Percentiles rank a stretch among this genome's conserved stretches.
These are phyloP conservation scores for Exobasidium rhododendri DNA, from an alignment of 1,284 basidiomycete species.

Conservation along the genomic window DNA sequence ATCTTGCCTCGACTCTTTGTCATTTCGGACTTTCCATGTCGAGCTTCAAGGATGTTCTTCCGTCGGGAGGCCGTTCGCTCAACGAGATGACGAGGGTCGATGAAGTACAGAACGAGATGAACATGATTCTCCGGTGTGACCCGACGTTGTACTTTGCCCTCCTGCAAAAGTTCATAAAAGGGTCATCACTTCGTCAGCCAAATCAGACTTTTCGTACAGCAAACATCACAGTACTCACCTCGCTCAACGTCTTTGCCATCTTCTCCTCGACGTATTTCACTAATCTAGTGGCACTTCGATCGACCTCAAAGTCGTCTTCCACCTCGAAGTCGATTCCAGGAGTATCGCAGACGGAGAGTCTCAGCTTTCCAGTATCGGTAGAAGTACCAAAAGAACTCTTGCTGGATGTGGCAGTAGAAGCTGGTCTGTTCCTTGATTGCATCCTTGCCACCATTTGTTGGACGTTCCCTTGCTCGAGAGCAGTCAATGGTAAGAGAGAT, in stretches of 20 bases:
- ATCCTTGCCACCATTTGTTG: not conserved
- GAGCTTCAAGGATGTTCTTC: not conserved
- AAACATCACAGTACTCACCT: too few relatives aligned
- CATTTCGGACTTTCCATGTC: not conserved
- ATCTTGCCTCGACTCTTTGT: not conserved
- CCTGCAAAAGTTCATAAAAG: not conserved
- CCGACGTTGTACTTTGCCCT: slow-evolving; percentile 8
- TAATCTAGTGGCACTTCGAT: not conserved
- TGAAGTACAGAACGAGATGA: slow-evolving; percentile 9
- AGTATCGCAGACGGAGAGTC: slow-evolving; percentile 9
- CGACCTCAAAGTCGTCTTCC: slow-evolving; percentile 13
- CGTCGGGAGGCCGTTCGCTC: not conserved
- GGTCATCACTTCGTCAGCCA: not conserved
- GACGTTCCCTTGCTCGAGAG: not conserved
- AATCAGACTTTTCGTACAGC: too few relatives aligned
- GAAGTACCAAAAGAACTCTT: not conserved
- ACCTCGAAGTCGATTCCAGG: slow-evolving; percentile 9
- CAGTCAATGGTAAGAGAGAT: not conserved
- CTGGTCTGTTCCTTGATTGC: not conserved
- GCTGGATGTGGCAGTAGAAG: not conserved
- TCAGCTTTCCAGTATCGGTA: not conserved
- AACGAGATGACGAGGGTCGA: not conserved
- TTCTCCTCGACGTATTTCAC: not conserved
- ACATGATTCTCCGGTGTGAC: not conserved
- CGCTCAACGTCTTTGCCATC: not conserved